Conservation (phyloP, 1,139 yeast genomes). For the Nakaseomyces delphensis region DNA sequence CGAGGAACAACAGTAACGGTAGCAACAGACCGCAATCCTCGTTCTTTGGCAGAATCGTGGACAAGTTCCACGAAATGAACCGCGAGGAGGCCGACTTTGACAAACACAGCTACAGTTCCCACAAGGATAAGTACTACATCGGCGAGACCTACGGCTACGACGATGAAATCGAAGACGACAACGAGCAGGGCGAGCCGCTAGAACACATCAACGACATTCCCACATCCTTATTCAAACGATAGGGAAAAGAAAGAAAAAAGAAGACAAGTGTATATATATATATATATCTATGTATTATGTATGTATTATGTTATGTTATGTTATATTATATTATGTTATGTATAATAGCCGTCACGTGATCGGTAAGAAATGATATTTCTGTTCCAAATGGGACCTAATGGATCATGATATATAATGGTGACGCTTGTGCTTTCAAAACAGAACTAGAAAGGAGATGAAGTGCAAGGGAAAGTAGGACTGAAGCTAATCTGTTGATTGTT, state of each 20-base stretch:
- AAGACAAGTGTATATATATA: too few species aligned
- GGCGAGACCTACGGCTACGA: conserved; percentile 23
- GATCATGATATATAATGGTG: too few species aligned
- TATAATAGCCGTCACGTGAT: background rate
- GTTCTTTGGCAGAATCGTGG: conserved; percentile 12
- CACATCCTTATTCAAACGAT: conserved; percentile 5
- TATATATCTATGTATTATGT: background rate
- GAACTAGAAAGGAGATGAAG: too few species aligned
- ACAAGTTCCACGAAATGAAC: conserved; percentile 27
- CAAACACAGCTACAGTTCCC: conserved; percentile 12
- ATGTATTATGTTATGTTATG: too few species aligned
- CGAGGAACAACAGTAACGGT: background rate
- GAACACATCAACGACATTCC: conserved; percentile 8
- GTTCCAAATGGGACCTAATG: background rate
- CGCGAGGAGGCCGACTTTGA: conserved; percentile 30
- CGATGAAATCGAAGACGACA: conserved; percentile 15
- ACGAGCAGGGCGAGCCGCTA: conserved; percentile 8
- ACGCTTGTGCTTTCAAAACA: too few species aligned
- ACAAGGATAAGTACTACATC: conserved; percentile 18
- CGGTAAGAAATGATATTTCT: background rate
- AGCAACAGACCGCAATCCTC: background rate
- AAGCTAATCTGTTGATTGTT: too few species aligned
- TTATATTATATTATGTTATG: background rate
- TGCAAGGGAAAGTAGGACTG: too few species aligned
- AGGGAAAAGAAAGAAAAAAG: too few species aligned